A percentile compares a stretch with the other conserved stretches of the same genome.
These are phyloP conservation scores for Scolecobasidium constrictum DNA, from an alignment of 2,329 filamentous ascomycete genomes.

Conservation along the genomic window DNA sequence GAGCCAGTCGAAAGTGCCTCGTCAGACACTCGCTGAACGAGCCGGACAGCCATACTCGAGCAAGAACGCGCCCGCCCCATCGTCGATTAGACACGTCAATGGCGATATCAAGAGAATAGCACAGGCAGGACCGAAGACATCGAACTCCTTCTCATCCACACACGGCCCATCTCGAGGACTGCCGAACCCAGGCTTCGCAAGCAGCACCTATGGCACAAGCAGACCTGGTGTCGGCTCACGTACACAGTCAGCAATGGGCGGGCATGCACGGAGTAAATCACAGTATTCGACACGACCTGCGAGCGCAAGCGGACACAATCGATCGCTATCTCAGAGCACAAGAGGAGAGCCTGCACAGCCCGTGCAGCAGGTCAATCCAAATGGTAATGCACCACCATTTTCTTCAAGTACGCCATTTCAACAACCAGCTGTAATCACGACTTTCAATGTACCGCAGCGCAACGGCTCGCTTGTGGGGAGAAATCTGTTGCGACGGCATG, in stretches of 20 bases:
- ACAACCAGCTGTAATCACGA: background rate
- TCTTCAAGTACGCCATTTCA: too few relatives aligned
- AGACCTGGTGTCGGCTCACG: background rate
- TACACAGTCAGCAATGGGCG: slow-evolving; percentile 4
- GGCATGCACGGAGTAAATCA: background rate
- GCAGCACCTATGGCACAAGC: background rate
- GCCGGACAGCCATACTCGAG: slow-evolving; percentile 32
- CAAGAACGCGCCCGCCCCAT: slow-evolving; percentile 22
- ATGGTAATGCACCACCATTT: too few relatives aligned
- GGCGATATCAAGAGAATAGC: slow-evolving; percentile 28
- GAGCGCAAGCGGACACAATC: background rate
- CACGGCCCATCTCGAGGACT: slow-evolving; percentile 7
- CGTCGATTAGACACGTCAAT: slow-evolving; percentile 29
- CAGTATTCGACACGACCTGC: background rate
- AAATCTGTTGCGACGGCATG: too few relatives aligned
- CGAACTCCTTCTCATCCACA: slow-evolving; percentile 23
- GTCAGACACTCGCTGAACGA: slow-evolving; percentile 39
- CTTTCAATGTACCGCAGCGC: background rate
- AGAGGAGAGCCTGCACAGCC: background rate
- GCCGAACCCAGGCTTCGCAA: background rate
- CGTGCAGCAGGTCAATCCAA: too few relatives aligned
- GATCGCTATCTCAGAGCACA: background rate
- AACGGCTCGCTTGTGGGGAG: too few relatives aligned
- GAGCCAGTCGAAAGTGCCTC: slow-evolving; percentile 32
- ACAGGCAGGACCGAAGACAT: background rate